phyloP scores from a whole-genome alignment of 352 stramenopile species.

The Pythium sukuiense region DNA sequence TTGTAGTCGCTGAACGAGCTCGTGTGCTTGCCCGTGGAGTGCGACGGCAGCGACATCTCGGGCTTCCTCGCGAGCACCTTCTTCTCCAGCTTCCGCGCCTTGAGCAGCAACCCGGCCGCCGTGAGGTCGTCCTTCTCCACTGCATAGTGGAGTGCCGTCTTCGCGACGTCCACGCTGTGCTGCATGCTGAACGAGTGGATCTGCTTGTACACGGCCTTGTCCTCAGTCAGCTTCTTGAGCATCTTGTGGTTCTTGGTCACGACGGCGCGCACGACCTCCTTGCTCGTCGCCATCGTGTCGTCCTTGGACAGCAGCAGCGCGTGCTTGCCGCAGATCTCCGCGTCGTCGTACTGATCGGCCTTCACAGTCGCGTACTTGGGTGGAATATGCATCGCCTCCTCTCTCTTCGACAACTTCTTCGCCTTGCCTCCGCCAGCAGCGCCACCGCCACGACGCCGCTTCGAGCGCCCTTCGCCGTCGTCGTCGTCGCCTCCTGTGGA shows the following conservation, averaged over 20 bases:
- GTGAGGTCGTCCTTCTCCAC: conserved; percentile 61
- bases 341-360: conserved; percentile 54
- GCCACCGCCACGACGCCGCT: conserved; percentile 15
- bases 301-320: conserved; percentile 38
- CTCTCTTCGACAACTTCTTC: conserved; percentile 44
- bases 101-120: conserved; percentile 41
- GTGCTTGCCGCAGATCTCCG: conserved; percentile 52
- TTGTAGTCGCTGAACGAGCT: conserved; percentile 84
- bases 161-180: conserved; percentile 44
- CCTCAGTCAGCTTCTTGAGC: conserved; percentile 58
- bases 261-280: conserved; percentile 70
- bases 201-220: conserved; percentile 43
- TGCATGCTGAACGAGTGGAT: conserved; percentile 52
- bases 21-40: conserved; percentile 77
- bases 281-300: conserved; percentile 51
- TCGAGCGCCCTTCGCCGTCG: conserved; percentile 10
- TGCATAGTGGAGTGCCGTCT: conserved; percentile 60
- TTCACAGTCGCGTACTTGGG: conserved; percentile 51
- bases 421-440: conserved; percentile 8
- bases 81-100: conserved; percentile 48
- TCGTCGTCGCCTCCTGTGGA: conserved; percentile 18
- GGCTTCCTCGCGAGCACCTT: conserved; percentile 44
- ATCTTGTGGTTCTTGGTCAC: conserved; percentile 72
- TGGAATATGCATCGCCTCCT: conserved; percentile 48
- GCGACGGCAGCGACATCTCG: conserved; percentile 57